Evolutionary conservation across 768 basidiomycete species (phyloP).

Genomic region (Tylopilus balloui): DNA sequence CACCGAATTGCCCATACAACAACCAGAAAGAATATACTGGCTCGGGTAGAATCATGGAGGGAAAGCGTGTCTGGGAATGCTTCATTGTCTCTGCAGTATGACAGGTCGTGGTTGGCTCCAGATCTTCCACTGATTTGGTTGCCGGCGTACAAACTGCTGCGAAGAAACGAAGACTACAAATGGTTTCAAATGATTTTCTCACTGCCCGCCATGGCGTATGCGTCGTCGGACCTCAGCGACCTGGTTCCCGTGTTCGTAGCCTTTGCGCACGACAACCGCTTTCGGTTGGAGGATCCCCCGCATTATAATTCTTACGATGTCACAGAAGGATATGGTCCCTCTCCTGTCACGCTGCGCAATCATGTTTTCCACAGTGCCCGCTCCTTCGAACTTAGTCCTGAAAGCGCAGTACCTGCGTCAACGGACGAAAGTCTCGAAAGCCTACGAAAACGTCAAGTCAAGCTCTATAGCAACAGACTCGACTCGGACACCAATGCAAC

Average conservation of each 20-base stretch:
- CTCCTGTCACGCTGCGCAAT: background rate
- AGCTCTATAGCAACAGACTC: conserved; percentile 4
- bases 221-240: conserved; percentile 2
- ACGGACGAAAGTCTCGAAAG: background rate
- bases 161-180: conserved; percentile 3
- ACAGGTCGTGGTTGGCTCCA: conserved; percentile 25
- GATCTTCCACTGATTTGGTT: conserved; percentile 23
- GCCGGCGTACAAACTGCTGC: conserved; percentile 24
- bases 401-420: background rate
- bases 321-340: conserved; percentile 6
- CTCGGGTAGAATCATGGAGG: conserved; percentile 11
- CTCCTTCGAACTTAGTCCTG: conserved; percentile 12
- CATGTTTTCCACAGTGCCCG: background rate
- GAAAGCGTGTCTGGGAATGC: background rate
- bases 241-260: conserved; percentile 31
- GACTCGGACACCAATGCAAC: conserved; percentile 1
- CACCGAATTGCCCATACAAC: background rate
- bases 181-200: conserved; percentile 28
- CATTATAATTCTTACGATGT: conserved; percentile 8
- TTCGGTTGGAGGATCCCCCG: conserved; percentile 14
- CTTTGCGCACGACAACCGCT: conserved; percentile 15
- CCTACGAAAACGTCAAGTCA: background rate
- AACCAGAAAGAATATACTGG: background rate
- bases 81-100: conserved; percentile 19
- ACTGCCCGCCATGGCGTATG: conserved; percentile 31